phyloP scores from a whole-genome alignment of 208 protist species.

The Leptomonas seymouri region DNA sequence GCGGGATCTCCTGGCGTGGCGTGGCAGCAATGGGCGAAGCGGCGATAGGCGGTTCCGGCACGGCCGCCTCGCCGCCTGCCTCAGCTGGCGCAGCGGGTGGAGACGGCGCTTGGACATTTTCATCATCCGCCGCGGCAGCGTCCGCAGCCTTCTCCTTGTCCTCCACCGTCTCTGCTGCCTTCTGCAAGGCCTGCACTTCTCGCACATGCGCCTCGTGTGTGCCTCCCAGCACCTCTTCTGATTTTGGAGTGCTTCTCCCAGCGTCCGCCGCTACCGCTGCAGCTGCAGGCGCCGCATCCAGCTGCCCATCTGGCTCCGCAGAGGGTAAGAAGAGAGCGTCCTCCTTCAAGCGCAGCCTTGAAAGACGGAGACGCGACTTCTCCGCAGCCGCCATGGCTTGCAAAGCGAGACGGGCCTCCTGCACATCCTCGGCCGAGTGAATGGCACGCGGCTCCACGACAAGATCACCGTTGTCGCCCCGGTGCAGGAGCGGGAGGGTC shows the following conservation, averaged over 20 bases:
- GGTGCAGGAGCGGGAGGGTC: slow-evolving; percentile 33
- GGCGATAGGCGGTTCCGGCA: neutral
- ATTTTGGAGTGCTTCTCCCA: no score
- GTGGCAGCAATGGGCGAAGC: neutral
- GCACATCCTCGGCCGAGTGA: slow-evolving; percentile 40
- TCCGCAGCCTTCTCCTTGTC: neutral
- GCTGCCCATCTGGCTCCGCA: slow-evolving; percentile 28
- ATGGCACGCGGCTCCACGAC: slow-evolving; percentile 40
- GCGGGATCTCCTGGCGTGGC: neutral
- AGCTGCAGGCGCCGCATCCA: slow-evolving; percentile 7
- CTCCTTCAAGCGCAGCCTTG: slow-evolving; percentile 17
- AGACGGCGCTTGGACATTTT: neutral
- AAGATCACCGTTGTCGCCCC: slow-evolving; percentile 34
- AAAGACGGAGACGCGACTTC: slow-evolving; percentile 36
- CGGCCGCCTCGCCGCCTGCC: neutral
- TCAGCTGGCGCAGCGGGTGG: neutral
- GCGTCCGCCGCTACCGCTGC: neutral
- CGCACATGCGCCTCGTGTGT: no score
- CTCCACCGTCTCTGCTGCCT: neutral
- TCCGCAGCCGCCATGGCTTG: slow-evolving; percentile 45
- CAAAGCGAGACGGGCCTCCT: slow-evolving; percentile 44
- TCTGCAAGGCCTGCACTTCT: no score
- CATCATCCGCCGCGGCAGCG: neutral
- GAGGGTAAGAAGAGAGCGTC: slow-evolving; percentile 34
- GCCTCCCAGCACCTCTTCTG: no score